A percentile compares a stretch with the other conserved stretches of the same genome.
phyloP scores from a whole-genome alignment of 148 eudicot genomes.

The Talinum fruticosum region DNA sequence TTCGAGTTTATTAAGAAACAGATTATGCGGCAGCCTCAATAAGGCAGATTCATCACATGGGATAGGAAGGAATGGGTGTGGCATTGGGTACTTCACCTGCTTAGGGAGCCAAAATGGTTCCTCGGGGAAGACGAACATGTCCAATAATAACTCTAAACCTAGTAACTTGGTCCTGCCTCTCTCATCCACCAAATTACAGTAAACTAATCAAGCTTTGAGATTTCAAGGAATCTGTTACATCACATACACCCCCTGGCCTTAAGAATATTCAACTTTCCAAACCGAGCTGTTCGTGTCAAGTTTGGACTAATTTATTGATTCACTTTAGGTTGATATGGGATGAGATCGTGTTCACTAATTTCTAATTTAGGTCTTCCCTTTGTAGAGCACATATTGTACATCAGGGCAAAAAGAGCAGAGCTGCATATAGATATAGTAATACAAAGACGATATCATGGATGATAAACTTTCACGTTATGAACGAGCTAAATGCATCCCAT shows the following conservation, averaged over 20 bases:
- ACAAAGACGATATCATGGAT: no score
- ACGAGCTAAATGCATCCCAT: no score
- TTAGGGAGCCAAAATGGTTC: not conserved
- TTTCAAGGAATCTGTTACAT: not conserved
- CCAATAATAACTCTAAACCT: not conserved
- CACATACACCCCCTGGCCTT: not conserved
- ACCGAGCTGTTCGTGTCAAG: no score
- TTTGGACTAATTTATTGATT: no score
- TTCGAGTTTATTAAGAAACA: not conserved
- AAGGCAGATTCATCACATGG: slow-evolving; percentile 21
- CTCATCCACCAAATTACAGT: not conserved
- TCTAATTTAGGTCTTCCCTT: no score
- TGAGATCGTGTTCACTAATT: no score
- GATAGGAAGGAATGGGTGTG: not conserved
- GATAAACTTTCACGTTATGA: no score
- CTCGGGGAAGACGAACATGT: not conserved
- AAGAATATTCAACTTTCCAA: not conserved
- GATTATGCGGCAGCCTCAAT: slow-evolving; percentile 7
- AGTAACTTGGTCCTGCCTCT: not conserved
- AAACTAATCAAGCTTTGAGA: not conserved
- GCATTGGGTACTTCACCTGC: not conserved
- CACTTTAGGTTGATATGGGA: no score
- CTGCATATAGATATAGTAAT: no score
- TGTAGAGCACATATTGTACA: no score
- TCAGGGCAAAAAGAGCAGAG: no score